Evolutionary conservation across 2,329 filamentous ascomycete genomes (phyloP), one percentile per base, ranked within the genome.

Genomic region (Monosporascus sp.): DNA sequence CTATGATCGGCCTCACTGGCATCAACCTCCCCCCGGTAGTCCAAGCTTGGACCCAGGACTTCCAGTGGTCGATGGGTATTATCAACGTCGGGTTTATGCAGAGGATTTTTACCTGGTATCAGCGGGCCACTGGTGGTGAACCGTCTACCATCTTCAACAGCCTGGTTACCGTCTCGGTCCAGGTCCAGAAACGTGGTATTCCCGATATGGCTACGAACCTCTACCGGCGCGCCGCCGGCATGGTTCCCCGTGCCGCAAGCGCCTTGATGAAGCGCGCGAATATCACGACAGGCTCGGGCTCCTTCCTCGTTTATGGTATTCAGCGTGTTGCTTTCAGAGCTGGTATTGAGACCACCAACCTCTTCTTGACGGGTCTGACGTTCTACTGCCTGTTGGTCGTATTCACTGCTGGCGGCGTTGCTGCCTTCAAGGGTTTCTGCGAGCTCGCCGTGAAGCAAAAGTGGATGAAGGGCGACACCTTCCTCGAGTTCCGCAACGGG

Each of bases 51-150:
- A 94, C 90, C 0, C 90, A 94, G 73, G 91, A 94, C 71, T 94
- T 95, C 76, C 86, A 91, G 69, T 95, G 90, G 90, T 90, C 85
- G 65, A 91, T 95, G 88, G 90, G 90, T 63, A 90, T 95, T 61
- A 93, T 95, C 68, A 83, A 83, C 50, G 80, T 94, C 51, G 75
- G 77, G 36, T 94, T 94, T 71, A 78, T 95, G 69, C 88, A 95
- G 71, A 77, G 76, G 20, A 86, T 94, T 64, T 86, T 88, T 53
- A 92, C 89, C 34, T 95, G 90, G 90, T 95, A 95, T 71, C 90
- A 93, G 73, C 86, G 90, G 54, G 81, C 90, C 2, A 95, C 90
- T 2, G 90, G 90, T 50, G 90, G 90, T 58, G 88, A 81, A 16
- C 88, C 90, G 5, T 84, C 88, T 2, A 88, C 83, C 17, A 77